Evolutionary conservation across 176 grass and related monocot species (phyloP).

Genomic region (Musa acuminata): DNA sequence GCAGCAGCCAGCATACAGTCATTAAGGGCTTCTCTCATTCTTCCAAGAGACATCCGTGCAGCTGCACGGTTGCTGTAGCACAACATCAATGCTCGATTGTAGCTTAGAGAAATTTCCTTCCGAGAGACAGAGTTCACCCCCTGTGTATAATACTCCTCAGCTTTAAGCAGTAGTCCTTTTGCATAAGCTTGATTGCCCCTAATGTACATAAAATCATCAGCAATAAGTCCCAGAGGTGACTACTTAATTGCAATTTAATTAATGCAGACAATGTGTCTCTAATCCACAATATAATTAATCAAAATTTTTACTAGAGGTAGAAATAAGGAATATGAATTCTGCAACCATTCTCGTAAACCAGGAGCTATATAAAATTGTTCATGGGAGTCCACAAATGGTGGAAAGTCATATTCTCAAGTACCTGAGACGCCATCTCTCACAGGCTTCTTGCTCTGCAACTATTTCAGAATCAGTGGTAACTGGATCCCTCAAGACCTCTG

Average conservation of each 20-base stretch:
- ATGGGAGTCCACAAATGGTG: neutral
- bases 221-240: neutral
- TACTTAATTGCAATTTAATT: neutral
- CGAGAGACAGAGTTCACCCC: conserved; percentile 63
- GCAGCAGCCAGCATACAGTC: conserved; percentile 57
- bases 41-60: conserved; percentile 81
- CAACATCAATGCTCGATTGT: conserved; percentile 51
- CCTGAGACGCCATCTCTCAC: conserved; percentile 94
- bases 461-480: conserved; percentile 24
- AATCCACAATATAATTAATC: neutral
- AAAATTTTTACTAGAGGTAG: neutral
- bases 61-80: conserved; percentile 96
- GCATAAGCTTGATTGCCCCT: conserved; percentile 85
- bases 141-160: conserved; percentile 70
- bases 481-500: conserved; percentile 24
- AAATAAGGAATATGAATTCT: neutral
- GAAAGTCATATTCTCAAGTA: conserved; percentile 14
- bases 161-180: conserved; percentile 52
- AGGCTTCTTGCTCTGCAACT: conserved; percentile 44
- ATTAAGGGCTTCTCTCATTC: conserved; percentile 73
- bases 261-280: neutral
- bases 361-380: neutral
- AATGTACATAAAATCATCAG: conserved; percentile 20
- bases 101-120: conserved; percentile 36
- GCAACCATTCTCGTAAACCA: neutral